phyloP scores from a whole-genome alignment of 2,329 filamentous ascomycete species.

The Phyllosticta citrichinensis region DNA sequence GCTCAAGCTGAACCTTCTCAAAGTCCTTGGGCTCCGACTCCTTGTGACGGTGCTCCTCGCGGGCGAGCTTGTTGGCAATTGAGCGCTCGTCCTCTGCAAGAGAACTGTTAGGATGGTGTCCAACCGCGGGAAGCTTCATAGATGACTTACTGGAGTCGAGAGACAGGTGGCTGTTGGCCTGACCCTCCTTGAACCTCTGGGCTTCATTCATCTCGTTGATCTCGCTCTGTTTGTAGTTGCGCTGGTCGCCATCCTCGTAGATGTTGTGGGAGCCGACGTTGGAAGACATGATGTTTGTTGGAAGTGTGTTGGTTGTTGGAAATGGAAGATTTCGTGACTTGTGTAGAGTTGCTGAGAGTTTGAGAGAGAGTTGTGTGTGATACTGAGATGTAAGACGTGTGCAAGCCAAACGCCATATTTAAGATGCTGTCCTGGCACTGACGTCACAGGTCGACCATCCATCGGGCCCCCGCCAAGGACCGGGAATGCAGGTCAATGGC shows the following conservation, averaged over 20 bases:
- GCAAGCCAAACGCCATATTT: background rate
- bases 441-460: background rate
- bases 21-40: constrained; percentile 25
- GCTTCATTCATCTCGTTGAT: constrained; percentile 39
- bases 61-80: constrained; percentile 61
- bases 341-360: background rate
- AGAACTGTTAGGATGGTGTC: background rate
- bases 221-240: constrained; percentile 48
- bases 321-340: background rate
- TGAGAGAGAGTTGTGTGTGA: background rate
- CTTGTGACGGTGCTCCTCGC: constrained; percentile 46
- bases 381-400: background rate
- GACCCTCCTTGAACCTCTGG: constrained; percentile 61
- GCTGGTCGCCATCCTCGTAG: constrained; percentile 73
- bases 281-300: constrained; percentile 39
- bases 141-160: constrained; percentile 58
- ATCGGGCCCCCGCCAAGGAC: background rate
- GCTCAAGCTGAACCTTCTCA: constrained; percentile 35
- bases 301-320: background rate
- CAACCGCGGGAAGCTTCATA: background rate
- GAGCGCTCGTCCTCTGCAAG: constrained; percentile 56
- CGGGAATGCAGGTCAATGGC: background rate
- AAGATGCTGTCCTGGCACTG: background rate
- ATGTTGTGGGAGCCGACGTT: constrained; percentile 56
- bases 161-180: constrained; percentile 55